phyloP scores from a whole-genome alignment of 371 early-diverging fungal species.

The Apophysomyces trapeziformis region DNA sequence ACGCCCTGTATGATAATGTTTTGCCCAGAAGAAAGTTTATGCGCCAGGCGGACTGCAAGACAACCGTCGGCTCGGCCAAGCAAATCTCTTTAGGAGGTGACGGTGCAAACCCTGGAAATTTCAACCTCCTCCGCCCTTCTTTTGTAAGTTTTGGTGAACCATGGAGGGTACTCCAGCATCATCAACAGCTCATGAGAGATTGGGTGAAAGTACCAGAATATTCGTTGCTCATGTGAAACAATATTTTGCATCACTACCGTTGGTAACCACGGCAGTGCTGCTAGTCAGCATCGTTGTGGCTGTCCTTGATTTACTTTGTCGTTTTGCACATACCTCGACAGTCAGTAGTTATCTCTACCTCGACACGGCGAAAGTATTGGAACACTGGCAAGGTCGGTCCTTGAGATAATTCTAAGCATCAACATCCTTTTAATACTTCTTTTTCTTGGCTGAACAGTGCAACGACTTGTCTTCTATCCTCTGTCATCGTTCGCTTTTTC shows the following conservation, averaged over 20 bases:
- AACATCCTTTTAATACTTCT: too few species aligned
- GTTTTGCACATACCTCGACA: neutral
- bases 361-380: neutral
- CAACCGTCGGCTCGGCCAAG: too few species aligned
- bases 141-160: neutral
- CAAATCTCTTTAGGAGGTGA: too few species aligned
- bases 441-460: constrained; percentile 12
- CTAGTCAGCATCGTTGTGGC: constrained; percentile 3
- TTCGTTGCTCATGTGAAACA: constrained; percentile 26
- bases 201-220: constrained; percentile 26
- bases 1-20: too few species aligned
- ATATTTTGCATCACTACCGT: constrained; percentile 20
- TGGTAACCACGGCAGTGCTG: constrained; percentile 15
- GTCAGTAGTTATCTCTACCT: constrained; percentile 1
- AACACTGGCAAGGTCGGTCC: constrained; percentile 14
- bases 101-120: neutral
- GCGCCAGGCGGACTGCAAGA: too few species aligned
- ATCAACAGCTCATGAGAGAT: neutral
- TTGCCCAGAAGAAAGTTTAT: too few species aligned
- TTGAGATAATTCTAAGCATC: neutral
- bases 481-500: constrained; percentile 21
- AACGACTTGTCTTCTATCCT: constrained; percentile 27
- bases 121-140: neutral
- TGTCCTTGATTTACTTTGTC: constrained; percentile 13
- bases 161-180: constrained; percentile 1